A percentile compares a stretch with the other conserved stretches of the same genome.
phyloP scores from a whole-genome alignment of 176 grass and related monocot species.

The Avena insularis region DNA sequence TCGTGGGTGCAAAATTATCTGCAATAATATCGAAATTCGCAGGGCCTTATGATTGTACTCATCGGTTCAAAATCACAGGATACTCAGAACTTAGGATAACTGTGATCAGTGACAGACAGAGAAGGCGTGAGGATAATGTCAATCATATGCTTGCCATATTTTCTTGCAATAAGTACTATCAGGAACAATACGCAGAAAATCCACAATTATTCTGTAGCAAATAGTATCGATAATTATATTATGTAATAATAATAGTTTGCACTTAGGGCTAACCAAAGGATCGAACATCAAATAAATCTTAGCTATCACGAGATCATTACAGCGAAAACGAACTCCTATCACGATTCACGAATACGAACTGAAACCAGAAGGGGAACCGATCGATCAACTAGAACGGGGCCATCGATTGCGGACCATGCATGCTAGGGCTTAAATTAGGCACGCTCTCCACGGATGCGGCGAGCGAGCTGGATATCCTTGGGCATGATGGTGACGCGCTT shows the following conservation, averaged over 20 bases:
- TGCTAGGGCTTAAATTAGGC: background rate
- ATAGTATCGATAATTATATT: background rate
- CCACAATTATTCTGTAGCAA: background rate
- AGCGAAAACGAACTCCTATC: background rate
- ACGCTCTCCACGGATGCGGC: conserved; percentile 49
- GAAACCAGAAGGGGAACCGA: background rate
- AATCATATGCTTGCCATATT: too few relatives aligned
- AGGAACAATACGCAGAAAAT: background rate
- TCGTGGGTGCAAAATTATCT: too few relatives aligned
- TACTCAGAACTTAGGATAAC: too few relatives aligned
- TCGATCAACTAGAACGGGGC: background rate
- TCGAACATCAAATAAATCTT: background rate
- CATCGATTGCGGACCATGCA: background rate
- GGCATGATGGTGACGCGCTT: conserved; percentile 82
- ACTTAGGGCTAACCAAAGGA: background rate
- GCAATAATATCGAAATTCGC: too few relatives aligned
- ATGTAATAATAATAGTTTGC: background rate
- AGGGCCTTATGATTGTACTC: too few relatives aligned
- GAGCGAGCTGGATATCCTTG: conserved; percentile 70
- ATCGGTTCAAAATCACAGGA: too few relatives aligned
- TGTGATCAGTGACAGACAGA: too few relatives aligned
- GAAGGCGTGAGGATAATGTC: too few relatives aligned
- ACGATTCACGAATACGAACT: background rate
- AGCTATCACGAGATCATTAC: background rate
- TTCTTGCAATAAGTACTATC: too few relatives aligned